A percentile compares a stretch with the other conserved stretches of the same genome.
These are phyloP conservation scores for Talaromyces piceae DNA, from an alignment of 2,329 filamentous ascomycete genomes.

Conservation along the genomic window DNA sequence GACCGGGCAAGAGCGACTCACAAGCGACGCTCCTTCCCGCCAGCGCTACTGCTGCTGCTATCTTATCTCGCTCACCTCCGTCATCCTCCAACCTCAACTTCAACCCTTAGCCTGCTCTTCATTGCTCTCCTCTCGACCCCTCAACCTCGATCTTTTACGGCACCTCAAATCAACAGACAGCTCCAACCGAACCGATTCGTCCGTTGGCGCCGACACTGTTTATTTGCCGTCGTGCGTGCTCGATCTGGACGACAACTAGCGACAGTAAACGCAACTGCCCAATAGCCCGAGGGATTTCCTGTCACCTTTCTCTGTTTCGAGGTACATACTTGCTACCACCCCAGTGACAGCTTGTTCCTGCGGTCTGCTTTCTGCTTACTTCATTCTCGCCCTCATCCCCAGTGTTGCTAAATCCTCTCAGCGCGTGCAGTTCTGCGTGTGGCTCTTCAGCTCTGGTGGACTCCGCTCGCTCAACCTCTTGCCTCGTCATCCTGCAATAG, in stretches of 20 bases:
- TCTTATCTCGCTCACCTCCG: background rate
- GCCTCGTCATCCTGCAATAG: constrained; percentile 12
- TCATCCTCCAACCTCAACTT: background rate
- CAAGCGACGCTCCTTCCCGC: background rate
- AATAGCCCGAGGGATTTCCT: background rate
- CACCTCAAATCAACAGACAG: no score
- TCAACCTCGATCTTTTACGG: background rate
- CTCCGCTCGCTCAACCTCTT: background rate
- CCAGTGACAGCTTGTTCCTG: background rate
- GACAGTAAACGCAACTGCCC: background rate
- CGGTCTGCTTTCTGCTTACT: background rate
- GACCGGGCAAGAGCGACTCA: no score
- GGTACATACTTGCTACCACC: background rate
- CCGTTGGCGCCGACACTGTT: no score
- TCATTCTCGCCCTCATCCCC: background rate
- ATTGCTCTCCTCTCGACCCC: no score
- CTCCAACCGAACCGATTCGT: background rate
- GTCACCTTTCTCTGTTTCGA: background rate
- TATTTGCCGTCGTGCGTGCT: background rate
- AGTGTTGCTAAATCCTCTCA: background rate
- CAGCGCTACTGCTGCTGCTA: background rate
- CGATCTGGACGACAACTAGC: background rate
- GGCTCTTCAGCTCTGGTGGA: background rate
- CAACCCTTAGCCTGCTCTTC: no score
- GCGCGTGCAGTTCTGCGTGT: background rate